phyloP scores from a whole-genome alignment of 2,329 filamentous ascomycete genomes.

The Fusarium sp. region DNA sequence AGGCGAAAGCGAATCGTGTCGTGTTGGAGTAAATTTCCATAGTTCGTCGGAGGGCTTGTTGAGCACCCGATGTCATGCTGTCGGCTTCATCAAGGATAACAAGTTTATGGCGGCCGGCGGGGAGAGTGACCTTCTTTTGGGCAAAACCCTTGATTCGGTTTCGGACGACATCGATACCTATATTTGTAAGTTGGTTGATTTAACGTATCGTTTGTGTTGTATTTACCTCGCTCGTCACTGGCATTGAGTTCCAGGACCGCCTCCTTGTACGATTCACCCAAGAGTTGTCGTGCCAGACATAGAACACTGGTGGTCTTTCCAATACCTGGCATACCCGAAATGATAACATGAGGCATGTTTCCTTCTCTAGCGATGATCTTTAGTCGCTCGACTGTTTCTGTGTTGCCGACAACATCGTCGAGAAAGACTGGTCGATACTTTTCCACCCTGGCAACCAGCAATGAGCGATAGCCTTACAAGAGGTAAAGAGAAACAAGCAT shows the following conservation, averaged over 20 bases:
- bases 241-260: conserved; percentile 96
- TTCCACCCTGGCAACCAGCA: conserved; percentile 78
- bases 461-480: conserved; percentile 27
- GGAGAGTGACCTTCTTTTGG: conserved; percentile 97
- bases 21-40: conserved; percentile 99
- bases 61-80: conserved; percentile 96
- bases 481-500: conserved; percentile 37
- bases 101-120: conserved; percentile 90
- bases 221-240: conserved; percentile 85
- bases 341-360: conserved; percentile 99
- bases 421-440: conserved; percentile 96
- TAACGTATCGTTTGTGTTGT: neutral
- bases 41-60: conserved; percentile 92
- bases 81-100: conserved; percentile 98
- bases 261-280: conserved; percentile 96
- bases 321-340: conserved; percentile 99
- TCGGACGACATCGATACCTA: conserved; percentile 94
- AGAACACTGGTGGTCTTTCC: conserved; percentile 97
- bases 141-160: conserved; percentile 99
- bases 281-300: conserved; percentile 89
- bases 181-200: neutral
- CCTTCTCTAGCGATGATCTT: conserved; percentile 99
- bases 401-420: conserved; percentile 97
- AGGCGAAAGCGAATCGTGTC: conserved; percentile 96
- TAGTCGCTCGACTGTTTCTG: conserved; percentile 94